Evolutionary conservation across 306 rosid genomes (phyloP), one percentile per base, ranked within the genome.

Genomic region (Castanospermum australe): DNA sequence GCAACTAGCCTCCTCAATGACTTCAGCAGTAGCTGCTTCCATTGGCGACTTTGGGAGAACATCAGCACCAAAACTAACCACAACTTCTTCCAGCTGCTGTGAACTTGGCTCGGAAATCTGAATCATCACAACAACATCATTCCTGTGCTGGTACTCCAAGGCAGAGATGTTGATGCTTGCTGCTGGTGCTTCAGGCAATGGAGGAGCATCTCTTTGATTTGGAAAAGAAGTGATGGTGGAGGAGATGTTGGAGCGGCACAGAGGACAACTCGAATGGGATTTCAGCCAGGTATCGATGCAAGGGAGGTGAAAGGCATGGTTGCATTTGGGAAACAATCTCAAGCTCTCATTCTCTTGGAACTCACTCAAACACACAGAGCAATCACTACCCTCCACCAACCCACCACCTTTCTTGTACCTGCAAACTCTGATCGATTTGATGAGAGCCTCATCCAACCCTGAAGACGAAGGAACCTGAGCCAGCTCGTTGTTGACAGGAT

Each of bases 201-300:
- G 9, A 2, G 82, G 74, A 24, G 47, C 45, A 33, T 76, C 73
- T 52, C 48, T 14, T 0, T 69, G 74, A 39, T 82, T 39, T 1
- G 84, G 76, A 62, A 28, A 11, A 39, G 65, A 17, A 63, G 22
- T 36, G 5, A 39, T 21, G 5, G 81, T 62, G 6, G 36, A n/a
- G 6, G 84, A 25, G 32, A 88, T 82, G 12, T 69, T 81, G 51
- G 93, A 82, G 20, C 98, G 92, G 64, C 97, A 93, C 6, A 93
- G 76, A 6, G 98, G 97, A 50, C 98, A 93, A 21, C 85, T 88
- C 0, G 97, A 86, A 67, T 88, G 81, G 8, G 97, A 90, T 72
- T 83, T 86, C 35, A 93, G 81, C 98, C 98, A 93, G 4, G 89
- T 45, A 36, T 93, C 98, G 57, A 93, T 93, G 55, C 97, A 93